Evolutionary conservation across 192 early-diverging fungal genomes (phyloP).

Genomic region (Coemansia furcata): DNA sequence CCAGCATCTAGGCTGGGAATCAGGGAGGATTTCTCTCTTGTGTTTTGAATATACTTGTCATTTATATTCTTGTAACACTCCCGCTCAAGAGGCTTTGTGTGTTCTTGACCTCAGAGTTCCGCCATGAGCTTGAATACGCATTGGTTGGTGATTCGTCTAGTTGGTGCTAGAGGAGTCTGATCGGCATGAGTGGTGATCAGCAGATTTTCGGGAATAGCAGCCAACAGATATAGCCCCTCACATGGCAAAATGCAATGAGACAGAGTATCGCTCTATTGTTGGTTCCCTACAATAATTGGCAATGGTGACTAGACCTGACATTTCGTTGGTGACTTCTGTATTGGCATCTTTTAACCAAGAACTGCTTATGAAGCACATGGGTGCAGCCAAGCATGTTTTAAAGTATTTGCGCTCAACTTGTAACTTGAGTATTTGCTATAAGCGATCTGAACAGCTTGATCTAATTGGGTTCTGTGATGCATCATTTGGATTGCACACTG

Average conservation of each 20-base stretch:
- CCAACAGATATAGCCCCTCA: not conserved
- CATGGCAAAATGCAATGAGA: not conserved
- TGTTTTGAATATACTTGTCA: too few relatives aligned
- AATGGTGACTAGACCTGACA: not conserved
- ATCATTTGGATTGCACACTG: not conserved
- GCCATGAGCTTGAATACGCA: too few relatives aligned
- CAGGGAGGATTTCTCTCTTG: too few relatives aligned
- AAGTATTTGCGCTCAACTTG: not conserved
- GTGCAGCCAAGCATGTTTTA: not conserved
- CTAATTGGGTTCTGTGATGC: not conserved
- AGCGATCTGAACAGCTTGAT: not conserved
- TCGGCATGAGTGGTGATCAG: too few relatives aligned
- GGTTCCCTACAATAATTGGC: not conserved
- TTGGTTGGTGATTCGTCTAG: too few relatives aligned
- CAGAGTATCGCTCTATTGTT: not conserved
- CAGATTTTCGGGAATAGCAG: too few relatives aligned
- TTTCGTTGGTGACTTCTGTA: not conserved
- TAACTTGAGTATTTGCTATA: not conserved
- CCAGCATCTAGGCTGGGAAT: too few relatives aligned
- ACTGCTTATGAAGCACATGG: not conserved
- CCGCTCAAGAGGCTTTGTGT: too few relatives aligned
- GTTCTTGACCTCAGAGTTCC: too few relatives aligned
- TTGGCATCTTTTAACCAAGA: not conserved
- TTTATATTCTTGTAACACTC: too few relatives aligned
- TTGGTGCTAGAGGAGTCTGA: too few relatives aligned